phyloP scores from a whole-genome alignment of 129 eudicot species.

The Arctium lappa region DNA sequence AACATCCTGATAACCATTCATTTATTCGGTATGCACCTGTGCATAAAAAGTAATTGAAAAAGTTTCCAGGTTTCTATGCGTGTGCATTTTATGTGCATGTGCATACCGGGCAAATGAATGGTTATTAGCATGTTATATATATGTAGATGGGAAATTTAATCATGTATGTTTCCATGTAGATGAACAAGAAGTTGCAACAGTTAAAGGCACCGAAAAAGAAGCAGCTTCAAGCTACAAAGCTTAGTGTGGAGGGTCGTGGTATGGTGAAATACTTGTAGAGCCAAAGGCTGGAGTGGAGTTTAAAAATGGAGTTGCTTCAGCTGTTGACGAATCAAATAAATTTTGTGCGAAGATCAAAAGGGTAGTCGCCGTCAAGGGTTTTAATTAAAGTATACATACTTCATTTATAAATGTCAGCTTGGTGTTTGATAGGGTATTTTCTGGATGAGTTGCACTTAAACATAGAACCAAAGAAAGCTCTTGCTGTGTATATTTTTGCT shows the following conservation, averaged over 20 bases:
- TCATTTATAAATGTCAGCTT: neutral
- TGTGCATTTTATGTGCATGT: no score
- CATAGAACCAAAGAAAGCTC: neutral
- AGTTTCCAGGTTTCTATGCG: no score
- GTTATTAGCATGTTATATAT: no score
- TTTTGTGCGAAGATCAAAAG: neutral
- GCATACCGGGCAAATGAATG: no score
- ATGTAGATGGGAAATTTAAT: neutral
- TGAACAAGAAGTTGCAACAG: slow-evolving; percentile 87
- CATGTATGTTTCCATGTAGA: slow-evolving; percentile 22
- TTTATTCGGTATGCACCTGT: no score
- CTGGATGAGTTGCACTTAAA: no score
- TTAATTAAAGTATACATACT: neutral
- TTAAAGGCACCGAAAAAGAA: slow-evolving; percentile 80
- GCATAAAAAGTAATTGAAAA: no score
- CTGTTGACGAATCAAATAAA: neutral
- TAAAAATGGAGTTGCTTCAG: neutral
- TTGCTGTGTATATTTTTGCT: neutral
- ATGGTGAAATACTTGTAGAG: slow-evolving; percentile 81
- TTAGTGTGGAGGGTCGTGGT: slow-evolving; percentile 96
- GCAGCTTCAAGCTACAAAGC: slow-evolving; percentile 93
- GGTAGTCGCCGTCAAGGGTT: neutral
- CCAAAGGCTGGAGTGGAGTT: neutral
- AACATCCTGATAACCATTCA: no score
- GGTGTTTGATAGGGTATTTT: neutral